Conservation (phyloP, 2,329 filamentous ascomycete species). For the Diaporthe sp. region DNA sequence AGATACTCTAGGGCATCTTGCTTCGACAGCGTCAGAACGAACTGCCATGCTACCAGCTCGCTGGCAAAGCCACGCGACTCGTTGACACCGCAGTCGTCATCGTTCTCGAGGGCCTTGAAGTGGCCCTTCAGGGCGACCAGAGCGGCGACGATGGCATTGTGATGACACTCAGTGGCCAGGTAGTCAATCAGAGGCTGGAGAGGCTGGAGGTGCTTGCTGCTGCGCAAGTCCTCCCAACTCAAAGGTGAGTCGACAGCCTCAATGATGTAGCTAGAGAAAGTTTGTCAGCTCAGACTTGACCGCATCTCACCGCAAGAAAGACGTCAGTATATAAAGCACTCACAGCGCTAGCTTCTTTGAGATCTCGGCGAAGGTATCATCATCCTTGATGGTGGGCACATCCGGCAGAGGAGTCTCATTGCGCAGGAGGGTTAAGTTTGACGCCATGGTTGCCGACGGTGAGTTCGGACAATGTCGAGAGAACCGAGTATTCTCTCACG, state of each 20-base stretch:
- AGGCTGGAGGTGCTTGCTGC: conserved; percentile 33
- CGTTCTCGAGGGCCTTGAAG: conserved; percentile 34
- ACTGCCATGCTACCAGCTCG: conserved; percentile 38
- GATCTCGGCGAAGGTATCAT: conserved; percentile 34
- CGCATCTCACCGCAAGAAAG: background rate
- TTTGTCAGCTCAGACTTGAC: background rate
- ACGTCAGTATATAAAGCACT: background rate
- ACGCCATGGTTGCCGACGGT: conserved; percentile 19
- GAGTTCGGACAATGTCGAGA: conserved; percentile 22
- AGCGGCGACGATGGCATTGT: conserved; percentile 31
- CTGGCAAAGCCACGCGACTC: conserved; percentile 34
- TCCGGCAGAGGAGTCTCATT: conserved; percentile 3
- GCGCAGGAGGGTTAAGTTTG: background rate
- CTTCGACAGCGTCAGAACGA: conserved; percentile 32
- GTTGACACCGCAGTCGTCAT: conserved; percentile 34
- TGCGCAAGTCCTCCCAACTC: conserved; percentile 36
- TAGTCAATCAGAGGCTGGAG: conserved; percentile 37
- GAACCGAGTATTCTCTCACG: background rate
- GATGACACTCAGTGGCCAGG: conserved; percentile 32
- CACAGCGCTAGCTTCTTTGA: conserved; percentile 37
- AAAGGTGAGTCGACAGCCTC: conserved; percentile 30
- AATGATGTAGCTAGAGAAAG: conserved; percentile 31
- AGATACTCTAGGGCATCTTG: conserved; percentile 37
- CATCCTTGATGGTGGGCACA: conserved; percentile 28
- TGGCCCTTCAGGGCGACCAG: conserved; percentile 35